Evolutionary conservation across 768 basidiomycete species (phyloP).

Genomic region (Epithele typhae): DNA sequence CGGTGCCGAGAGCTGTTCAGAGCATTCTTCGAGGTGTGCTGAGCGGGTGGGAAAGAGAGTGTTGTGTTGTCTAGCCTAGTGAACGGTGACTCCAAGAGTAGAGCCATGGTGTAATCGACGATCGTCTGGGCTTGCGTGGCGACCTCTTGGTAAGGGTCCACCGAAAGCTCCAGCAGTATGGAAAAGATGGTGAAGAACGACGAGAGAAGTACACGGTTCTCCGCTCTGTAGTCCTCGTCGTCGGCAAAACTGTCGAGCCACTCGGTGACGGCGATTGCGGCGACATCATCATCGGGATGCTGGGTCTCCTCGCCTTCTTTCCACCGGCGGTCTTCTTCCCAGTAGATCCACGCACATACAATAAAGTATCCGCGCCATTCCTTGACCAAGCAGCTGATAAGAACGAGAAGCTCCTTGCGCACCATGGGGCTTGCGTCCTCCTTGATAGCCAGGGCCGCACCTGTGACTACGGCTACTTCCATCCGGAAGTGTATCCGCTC

Average conservation of each 20-base stretch:
- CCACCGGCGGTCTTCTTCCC: constrained; percentile 84
- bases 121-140: constrained; percentile 87
- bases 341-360: constrained; percentile 94
- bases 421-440: constrained; percentile 97
- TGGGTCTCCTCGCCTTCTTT: constrained; percentile 29
- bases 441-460: constrained; percentile 81
- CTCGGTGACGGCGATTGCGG: constrained; percentile 65
- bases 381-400: constrained; percentile 89
- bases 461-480: constrained; percentile 90
- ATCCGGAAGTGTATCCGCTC: constrained; percentile 79
- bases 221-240: constrained; percentile 62
- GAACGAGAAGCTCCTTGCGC: constrained; percentile 85
- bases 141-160: constrained; percentile 91
- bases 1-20: constrained; percentile 34
- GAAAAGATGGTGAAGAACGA: constrained; percentile 93
- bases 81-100: constrained; percentile 88
- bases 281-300: constrained; percentile 64
- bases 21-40: constrained; percentile 29
- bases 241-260: constrained; percentile 74
- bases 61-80: constrained; percentile 66
- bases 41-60: constrained; percentile 46
- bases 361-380: constrained; percentile 98
- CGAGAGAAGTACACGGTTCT: constrained; percentile 81
- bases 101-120: constrained; percentile 87
- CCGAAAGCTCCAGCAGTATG: constrained; percentile 82